A percentile compares a stretch with the other conserved stretches of the same genome.
These are phyloP conservation scores for Cylindrotheca closterium DNA, from an alignment of 108 stramenopile genomes.

Conservation along the genomic window DNA sequence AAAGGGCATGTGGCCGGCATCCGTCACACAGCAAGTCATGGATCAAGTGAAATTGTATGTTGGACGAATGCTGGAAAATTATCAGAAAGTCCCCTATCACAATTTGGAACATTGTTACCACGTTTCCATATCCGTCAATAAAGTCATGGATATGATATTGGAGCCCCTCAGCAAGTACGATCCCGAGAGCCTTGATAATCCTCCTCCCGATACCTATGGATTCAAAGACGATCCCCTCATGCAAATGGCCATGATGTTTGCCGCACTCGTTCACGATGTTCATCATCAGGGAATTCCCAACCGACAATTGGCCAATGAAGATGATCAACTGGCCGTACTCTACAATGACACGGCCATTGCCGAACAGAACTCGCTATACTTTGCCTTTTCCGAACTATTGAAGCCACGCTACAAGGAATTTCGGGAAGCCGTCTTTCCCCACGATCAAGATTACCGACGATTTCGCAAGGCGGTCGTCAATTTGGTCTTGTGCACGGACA, in stretches of 20 bases:
- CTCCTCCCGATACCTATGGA: slow-evolving; percentile 43
- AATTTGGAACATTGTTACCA: slow-evolving; percentile 76
- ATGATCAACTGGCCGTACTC: slow-evolving; percentile 56
- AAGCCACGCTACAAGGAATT: slow-evolving; percentile 40
- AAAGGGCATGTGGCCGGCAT: slow-evolving; percentile 30
- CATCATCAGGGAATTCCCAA: slow-evolving; percentile 64
- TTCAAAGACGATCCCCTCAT: slow-evolving; percentile 65
- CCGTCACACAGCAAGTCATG: slow-evolving; percentile 31
- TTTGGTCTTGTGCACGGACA: slow-evolving; percentile 47
- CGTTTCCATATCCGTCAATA: slow-evolving; percentile 64
- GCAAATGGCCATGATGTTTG: slow-evolving; percentile 60
- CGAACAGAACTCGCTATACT: slow-evolving; percentile 59
- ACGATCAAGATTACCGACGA: slow-evolving; percentile 45
- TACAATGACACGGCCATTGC: slow-evolving; percentile 84
- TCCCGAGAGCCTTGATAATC: background rate
- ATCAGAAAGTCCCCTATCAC: slow-evolving; percentile 56
- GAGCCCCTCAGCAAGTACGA: slow-evolving; percentile 5
- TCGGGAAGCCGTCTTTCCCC: slow-evolving; percentile 49
- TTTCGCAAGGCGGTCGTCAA: slow-evolving; percentile 68
- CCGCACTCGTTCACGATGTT: slow-evolving; percentile 81
- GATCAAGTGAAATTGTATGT: slow-evolving; percentile 46
- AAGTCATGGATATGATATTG: slow-evolving; percentile 72
- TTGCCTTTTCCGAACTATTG: slow-evolving; percentile 69
- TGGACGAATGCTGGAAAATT: slow-evolving; percentile 30
- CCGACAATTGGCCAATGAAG: slow-evolving; percentile 53